Evolutionary conservation across 2,329 filamentous ascomycete genomes (phyloP).

Genomic region (Plenodomus lindquistii): DNA sequence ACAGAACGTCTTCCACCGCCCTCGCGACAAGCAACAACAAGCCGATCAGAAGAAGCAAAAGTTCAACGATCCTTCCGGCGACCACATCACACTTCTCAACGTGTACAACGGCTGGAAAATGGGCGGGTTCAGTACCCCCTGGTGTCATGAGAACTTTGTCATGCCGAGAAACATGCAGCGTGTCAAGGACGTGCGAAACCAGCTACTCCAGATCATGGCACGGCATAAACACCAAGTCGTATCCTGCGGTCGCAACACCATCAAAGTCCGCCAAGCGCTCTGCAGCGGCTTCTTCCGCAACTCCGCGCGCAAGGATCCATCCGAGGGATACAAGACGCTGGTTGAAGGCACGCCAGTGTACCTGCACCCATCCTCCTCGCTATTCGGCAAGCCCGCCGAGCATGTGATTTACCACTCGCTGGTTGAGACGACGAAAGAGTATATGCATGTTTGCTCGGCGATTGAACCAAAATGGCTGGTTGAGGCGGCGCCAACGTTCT

Average conservation of each 20-base stretch:
- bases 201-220: slow-evolving; percentile 91
- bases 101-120: slow-evolving; percentile 98
- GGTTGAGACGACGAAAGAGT: slow-evolving; percentile 93
- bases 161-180: slow-evolving; percentile 87
- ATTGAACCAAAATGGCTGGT: slow-evolving; percentile 96
- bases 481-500: slow-evolving; percentile 97
- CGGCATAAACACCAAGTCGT: slow-evolving; percentile 81
- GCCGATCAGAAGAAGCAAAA: slow-evolving; percentile 98
- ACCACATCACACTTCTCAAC: slow-evolving; percentile 92
- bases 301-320: slow-evolving; percentile 88
- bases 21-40: slow-evolving; percentile 94
- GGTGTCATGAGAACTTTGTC: slow-evolving; percentile 98
- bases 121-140: slow-evolving; percentile 77
- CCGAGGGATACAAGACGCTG: slow-evolving; percentile 96
- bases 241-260: slow-evolving; percentile 85
- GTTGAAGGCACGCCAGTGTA: slow-evolving; percentile 95
- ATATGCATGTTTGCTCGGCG: slow-evolving; percentile 91
- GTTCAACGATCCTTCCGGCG: slow-evolving; percentile 92
- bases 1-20: slow-evolving; percentile 86
- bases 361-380: slow-evolving; percentile 85
- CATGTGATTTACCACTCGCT: slow-evolving; percentile 94
- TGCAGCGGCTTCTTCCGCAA: slow-evolving; percentile 97
- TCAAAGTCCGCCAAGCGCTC: slow-evolving; percentile 83
- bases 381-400: slow-evolving; percentile 95
- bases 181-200: slow-evolving; percentile 88